Conservation (phyloP, 805 yeast species). For the Yarrowia bubula region DNA sequence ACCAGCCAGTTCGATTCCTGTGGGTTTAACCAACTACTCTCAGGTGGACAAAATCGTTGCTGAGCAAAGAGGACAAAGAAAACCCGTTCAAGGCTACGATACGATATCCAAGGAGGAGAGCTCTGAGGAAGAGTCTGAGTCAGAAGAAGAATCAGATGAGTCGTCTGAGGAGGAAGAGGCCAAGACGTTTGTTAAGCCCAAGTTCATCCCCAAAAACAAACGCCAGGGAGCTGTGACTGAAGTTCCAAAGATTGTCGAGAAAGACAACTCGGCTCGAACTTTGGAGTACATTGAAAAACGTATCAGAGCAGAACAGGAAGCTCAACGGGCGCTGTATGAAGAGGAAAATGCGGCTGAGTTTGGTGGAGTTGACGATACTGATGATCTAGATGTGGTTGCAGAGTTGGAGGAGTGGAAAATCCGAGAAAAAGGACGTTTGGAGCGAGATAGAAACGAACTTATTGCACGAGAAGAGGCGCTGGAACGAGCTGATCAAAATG, state of each 20-base stretch:
- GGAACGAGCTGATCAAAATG: conserved; percentile 33
- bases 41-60: conserved; percentile 1
- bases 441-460: conserved; percentile 41
- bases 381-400: conserved; percentile 52
- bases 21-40: neutral
- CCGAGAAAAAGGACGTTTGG: conserved; percentile 43
- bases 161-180: conserved; percentile 21
- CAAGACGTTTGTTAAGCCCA: conserved; percentile 32
- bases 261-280: neutral
- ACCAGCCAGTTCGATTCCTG: neutral
- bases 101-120: neutral
- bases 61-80: conserved; percentile 2
- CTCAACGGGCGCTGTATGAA: conserved; percentile 31
- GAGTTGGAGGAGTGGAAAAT: conserved; percentile 46
- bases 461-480: conserved; percentile 29
- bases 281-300: conserved; percentile 34
- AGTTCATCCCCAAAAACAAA: conserved; percentile 36
- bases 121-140: conserved; percentile 20
- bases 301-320: conserved; percentile 35
- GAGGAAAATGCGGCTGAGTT: conserved; percentile 31
- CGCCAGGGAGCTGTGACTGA: conserved; percentile 31
- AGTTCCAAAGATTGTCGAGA: conserved; percentile 3
- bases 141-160: conserved; percentile 29
- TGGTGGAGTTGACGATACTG: conserved; percentile 52
- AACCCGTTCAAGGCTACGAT: neutral